Base-by-base conservation (phyloP, 805 yeast species). In the Hermanozyma aechmeae region DNA sequence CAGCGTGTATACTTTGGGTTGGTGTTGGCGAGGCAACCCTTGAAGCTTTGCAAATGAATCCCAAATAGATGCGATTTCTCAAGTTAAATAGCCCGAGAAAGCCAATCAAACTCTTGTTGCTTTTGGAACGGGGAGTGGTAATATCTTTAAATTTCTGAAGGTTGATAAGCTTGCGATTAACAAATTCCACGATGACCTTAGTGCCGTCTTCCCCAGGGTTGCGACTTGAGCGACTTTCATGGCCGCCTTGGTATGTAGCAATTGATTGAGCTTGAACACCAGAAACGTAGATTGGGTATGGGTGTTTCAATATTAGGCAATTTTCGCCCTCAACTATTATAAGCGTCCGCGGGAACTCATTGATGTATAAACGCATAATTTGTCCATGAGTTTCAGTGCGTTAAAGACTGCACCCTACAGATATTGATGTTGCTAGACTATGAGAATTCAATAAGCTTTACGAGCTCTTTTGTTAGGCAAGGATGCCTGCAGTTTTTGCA, bases 321-420 rank as follows among this genome's bases (percentile, higher is more conserved):
- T 62, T 69, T 16, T 66, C 68, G 25, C 68, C 65, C 13, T 79
- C 68, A 3, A 75, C 71, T 3, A 85, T 58, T 2, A 83, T 79
- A 33, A 83, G 60, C 8, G 87, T 69, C 31, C 95, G 61, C 2
- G 92, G 89, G 19, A 61, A 50, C 32, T 66, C 71, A 32, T 79
- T 73, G 30, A 80, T 62, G 50, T 64, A 75, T 9, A 82, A 65
- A 50, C 59, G 68, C 86, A 82, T 81, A 19, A n/a, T n/a, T n/a
- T n/a, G n/a, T n/a, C n/a, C n/a, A n/a, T n/a, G n/a, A n/a, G n/a
- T n/a, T n/a, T n/a, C n/a, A n/a, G n/a, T n/a, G n/a, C n/a, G n/a
- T n/a, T n/a, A n/a, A n/a, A n/a, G n/a, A n/a, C n/a, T n/a, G n/a
- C n/a, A n/a, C n/a, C n/a, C n/a, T n/a, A 10, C 20, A 17, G 7